Evolutionary conservation across 2,329 filamentous ascomycete genomes (phyloP).

Genomic region (Neonectria sp.): DNA sequence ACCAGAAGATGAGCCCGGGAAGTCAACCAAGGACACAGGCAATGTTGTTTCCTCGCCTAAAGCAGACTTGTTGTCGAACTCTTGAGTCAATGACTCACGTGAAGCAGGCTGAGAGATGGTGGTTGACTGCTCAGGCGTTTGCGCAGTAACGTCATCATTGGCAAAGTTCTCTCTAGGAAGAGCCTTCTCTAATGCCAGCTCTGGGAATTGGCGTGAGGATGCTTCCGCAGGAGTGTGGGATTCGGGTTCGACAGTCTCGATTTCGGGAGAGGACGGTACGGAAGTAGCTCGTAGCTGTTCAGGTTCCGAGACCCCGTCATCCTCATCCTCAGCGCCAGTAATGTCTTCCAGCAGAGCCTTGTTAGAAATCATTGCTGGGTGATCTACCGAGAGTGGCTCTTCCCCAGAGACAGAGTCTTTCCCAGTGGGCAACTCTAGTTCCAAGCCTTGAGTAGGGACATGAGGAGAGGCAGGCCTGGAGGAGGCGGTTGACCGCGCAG

Average conservation of each 20-base stretch:
- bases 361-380: not conserved
- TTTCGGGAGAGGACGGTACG: constrained; percentile 21
- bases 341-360: not conserved
- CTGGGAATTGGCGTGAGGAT: constrained; percentile 7
- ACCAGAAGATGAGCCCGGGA: not conserved
- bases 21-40: not conserved
- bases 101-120: constrained; percentile 6
- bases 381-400: not conserved
- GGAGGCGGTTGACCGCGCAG: not conserved
- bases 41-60: not conserved
- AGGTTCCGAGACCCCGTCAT: not conserved
- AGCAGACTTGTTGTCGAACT: not conserved
- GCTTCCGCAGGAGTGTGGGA: constrained; percentile 21
- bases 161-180: constrained; percentile 1
- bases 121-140: not conserved
- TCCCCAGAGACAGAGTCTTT: not conserved
- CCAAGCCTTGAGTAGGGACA: not conserved
- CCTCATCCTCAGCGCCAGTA: not conserved
- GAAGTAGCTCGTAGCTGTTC: not conserved
- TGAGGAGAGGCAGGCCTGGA: not conserved
- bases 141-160: not conserved
- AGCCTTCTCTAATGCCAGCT: constrained; percentile 3
- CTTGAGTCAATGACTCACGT: not conserved
- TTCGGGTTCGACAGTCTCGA: constrained; percentile 8
- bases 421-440: not conserved